A percentile compares a stretch with the other conserved stretches of the same genome.
These are phyloP conservation scores for Acmispon strigosus DNA, from an alignment of 306 rosid genomes.

Conservation along the genomic window DNA sequence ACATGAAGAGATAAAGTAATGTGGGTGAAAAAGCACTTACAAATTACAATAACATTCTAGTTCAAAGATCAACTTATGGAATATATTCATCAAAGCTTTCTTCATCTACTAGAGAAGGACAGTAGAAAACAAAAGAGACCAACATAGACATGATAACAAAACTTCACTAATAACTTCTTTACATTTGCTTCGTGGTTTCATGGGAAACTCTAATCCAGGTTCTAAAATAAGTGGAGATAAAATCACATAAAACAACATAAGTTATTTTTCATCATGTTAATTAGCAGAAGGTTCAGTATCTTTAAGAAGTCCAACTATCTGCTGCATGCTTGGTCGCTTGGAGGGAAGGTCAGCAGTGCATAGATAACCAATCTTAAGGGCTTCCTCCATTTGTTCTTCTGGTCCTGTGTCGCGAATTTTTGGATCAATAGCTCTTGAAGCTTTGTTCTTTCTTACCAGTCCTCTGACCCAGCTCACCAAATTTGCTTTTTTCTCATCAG, in stretches of 20 bases:
- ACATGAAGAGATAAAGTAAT: neutral
- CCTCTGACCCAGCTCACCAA: slow-evolving; percentile 83
- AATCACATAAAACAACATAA: slow-evolving; percentile 3
- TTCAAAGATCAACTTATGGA: slow-evolving; percentile 19
- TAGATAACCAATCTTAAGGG: slow-evolving; percentile 73
- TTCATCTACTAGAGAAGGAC: slow-evolving; percentile 7
- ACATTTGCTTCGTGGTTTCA: too few species aligned
- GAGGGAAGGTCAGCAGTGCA: slow-evolving; percentile 85
- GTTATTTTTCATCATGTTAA: slow-evolving; percentile 12
- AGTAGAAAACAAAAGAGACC: slow-evolving; percentile 9
- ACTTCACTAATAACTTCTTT: slow-evolving; percentile 21
- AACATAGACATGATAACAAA: slow-evolving; percentile 15
- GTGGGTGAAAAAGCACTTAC: neutral
- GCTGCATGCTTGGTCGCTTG: slow-evolving; percentile 87
- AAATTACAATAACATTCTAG: neutral
- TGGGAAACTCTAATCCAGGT: too few species aligned
- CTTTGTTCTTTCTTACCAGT: slow-evolving; percentile 57
- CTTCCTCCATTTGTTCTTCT: slow-evolving; percentile 61
- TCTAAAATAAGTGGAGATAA: too few species aligned
- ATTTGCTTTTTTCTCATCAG: slow-evolving; percentile 54
- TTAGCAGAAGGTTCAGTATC: slow-evolving; percentile 53
- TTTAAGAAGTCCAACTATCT: slow-evolving; percentile 82
- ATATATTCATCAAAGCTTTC: slow-evolving; percentile 17
- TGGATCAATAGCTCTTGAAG: slow-evolving; percentile 57
- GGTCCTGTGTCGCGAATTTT: slow-evolving; percentile 52